Percentiles rank a stretch among this genome's conserved stretches.
These are phyloP conservation scores for Primulina tabacum DNA, from an alignment of 257 asterid genomes.

Conservation along the genomic window DNA sequence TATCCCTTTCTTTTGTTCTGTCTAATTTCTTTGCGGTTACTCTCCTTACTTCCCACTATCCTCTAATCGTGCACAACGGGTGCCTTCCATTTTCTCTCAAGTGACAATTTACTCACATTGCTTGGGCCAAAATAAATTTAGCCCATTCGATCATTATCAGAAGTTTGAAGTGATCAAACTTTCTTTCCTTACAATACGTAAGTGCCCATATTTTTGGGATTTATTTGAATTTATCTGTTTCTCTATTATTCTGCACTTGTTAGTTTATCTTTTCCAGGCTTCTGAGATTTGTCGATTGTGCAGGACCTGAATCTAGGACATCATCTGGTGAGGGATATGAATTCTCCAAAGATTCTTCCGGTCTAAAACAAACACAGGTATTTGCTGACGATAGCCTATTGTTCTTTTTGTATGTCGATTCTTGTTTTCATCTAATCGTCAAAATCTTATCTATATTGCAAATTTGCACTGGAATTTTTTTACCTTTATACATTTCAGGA, in stretches of 20 bases:
- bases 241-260: neutral
- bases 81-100: too few species aligned
- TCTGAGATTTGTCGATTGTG: neutral
- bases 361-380: constrained; percentile 37
- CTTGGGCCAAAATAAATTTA: too few species aligned
- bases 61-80: too few species aligned
- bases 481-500: constrained; percentile 39
- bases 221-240: neutral
- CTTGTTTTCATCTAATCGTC: neutral
- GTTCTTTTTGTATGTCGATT: neutral
- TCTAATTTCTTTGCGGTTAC: too few species aligned
- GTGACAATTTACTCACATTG: too few species aligned
- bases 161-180: too few species aligned
- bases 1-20: too few species aligned
- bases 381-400: neutral
- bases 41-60: too few species aligned
- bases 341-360: constrained; percentile 39
- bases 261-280: neutral
- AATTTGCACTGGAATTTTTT: neutral
- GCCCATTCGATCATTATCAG: too few species aligned
- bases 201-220: neutral
- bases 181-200: neutral
- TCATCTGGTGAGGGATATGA: constrained; percentile 49
- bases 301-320: constrained; percentile 44
- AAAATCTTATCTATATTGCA: constrained; percentile 4